phyloP scores from a whole-genome alignment of 2,329 filamentous ascomycete genomes.

The Stachybotrys chlorohalonatus region DNA sequence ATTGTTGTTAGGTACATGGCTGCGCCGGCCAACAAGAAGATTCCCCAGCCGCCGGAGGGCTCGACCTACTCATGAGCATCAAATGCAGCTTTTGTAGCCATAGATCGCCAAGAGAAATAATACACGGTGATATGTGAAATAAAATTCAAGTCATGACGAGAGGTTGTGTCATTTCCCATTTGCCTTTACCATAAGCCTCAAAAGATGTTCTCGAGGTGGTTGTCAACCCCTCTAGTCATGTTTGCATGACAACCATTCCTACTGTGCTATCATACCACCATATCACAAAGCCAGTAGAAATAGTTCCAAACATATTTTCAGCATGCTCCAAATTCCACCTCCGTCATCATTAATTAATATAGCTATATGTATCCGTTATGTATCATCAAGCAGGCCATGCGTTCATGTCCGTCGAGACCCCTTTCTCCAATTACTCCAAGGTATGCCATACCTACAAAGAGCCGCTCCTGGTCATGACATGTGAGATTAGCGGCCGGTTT shows the following conservation, averaged over 20 bases:
- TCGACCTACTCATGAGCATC: constrained; percentile 34
- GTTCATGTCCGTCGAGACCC: neutral
- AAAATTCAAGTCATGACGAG: too few relatives aligned
- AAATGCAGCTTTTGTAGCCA: neutral
- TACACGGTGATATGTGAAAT: too few relatives aligned
- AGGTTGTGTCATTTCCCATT: too few relatives aligned
- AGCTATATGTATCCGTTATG: neutral
- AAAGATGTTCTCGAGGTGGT: too few relatives aligned
- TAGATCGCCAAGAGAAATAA: too few relatives aligned
- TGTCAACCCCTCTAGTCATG: too few relatives aligned
- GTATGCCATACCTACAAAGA: neutral
- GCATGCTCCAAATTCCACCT: too few relatives aligned
- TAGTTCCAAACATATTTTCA: too few relatives aligned
- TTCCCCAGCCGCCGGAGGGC: constrained; percentile 86
- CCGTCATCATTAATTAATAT: neutral
- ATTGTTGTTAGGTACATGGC: constrained; percentile 73
- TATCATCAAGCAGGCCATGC: neutral
- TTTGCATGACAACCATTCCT: too few relatives aligned
- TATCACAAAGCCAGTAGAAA: too few relatives aligned
- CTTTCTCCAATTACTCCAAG: neutral
- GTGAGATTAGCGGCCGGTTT: neutral
- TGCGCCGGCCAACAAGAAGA: constrained; percentile 82
- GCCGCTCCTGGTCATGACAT: neutral
- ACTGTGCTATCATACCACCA: too few relatives aligned
- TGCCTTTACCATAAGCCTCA: too few relatives aligned